These are phyloP conservation scores for Eruca vesicaria DNA, from an alignment of 441 rosid species.

Conservation along the genomic window DNA sequence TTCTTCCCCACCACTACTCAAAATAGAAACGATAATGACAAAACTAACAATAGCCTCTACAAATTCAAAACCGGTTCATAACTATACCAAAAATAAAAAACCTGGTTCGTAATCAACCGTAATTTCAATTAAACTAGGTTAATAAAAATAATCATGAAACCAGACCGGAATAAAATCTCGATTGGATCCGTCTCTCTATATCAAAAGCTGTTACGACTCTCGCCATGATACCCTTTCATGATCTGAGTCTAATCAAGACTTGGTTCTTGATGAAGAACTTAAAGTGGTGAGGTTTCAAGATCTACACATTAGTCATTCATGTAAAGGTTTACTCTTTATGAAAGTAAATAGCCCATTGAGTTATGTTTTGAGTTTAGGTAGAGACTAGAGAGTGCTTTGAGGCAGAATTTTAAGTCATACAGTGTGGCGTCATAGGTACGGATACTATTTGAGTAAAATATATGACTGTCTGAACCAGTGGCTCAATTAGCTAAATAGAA, in stretches of 20 bases:
- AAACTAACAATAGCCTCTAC: background rate
- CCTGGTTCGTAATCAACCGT: background rate
- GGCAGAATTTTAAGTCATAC: conserved; percentile 78
- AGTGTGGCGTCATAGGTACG: conserved; percentile 99
- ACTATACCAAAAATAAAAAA: background rate
- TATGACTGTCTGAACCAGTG: no score
- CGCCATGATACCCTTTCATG: no score
- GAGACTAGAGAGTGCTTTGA: conserved; percentile 81
- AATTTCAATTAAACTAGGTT: background rate
- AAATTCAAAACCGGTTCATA: background rate
- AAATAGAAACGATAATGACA: background rate
- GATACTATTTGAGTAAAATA: conserved; percentile 64
- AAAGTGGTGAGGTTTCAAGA: conserved; percentile 46
- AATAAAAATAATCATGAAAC: background rate
- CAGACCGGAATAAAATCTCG: background rate
- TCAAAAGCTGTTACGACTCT: conserved; percentile 2
- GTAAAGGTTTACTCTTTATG: background rate
- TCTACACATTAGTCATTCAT: background rate
- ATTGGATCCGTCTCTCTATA: conserved; percentile 3
- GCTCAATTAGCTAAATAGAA: no score
- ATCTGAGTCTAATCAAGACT: conserved; percentile 44
- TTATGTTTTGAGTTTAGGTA: conserved; percentile 39
- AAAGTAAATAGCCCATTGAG: background rate
- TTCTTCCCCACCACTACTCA: background rate
- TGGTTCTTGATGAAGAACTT: conserved; percentile 68